Evolutionary conservation across 192 early-diverging fungal species (phyloP), one percentile per base, ranked within the genome.

Genomic region (Entrophospora sp.): DNA sequence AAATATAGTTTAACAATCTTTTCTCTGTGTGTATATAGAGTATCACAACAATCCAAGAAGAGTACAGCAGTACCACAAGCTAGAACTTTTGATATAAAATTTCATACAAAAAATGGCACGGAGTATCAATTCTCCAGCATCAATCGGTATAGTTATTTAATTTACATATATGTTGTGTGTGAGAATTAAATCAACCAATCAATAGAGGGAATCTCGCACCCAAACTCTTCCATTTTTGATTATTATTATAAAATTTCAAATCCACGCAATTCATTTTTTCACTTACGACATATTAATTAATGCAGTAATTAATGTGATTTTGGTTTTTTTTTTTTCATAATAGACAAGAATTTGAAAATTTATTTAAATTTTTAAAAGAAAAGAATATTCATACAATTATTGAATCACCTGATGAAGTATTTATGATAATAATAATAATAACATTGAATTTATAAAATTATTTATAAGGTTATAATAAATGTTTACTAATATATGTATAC

Each of bases 71-170:
- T 80, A 79, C 61, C 62, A 62, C 28, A 64, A 36, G 78, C 89
- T 1, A 84, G 87, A 51, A 98, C 94, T 3, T 93, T 98, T 77
- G 96, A 98, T 72, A 81, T 98, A 73, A 92, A 90, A 76, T 86
- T 98, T 76, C 90, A 87, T 69, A 87, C 96, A 83, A 84, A 85
- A 40, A 77, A 78, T 30, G 81, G 85, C 0, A 80, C 75, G 31
- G 93, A 96, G 53, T 87, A 86, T 71, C 86, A 87, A 59, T 96
- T 95, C 79, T 87, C 87, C 31, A 91, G 88, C 69, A 91, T 98
- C 45, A 85, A 91, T 53, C 81, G 90, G 70, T 72, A 49, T 14
- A 46, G 4, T 37, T 46, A 27, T 56, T 28, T n/a, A n/a, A n/a
- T n/a, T n/a, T n/a, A n/a, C n/a, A n/a, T n/a, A n/a, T n/a, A n/a